phyloP scores from a whole-genome alignment of 1,284 basidiomycete species.

The Rhodotorula sp. region DNA sequence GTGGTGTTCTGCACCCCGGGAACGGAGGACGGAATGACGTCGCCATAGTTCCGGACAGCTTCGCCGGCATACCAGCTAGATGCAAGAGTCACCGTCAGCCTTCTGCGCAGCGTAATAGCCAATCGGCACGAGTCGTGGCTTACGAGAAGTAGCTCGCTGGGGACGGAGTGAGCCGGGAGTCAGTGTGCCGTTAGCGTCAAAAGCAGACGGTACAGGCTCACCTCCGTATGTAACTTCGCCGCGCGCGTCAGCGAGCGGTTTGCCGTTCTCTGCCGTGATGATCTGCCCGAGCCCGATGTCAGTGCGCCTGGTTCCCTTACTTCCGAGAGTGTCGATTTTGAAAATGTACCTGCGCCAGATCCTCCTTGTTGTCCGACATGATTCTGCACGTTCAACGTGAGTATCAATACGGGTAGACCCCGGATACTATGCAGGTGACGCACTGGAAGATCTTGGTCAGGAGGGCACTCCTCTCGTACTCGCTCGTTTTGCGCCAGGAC shows the following conservation, averaged over 20 bases:
- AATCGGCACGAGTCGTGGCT: neutral
- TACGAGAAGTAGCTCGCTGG: conserved; percentile 31
- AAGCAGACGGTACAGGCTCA: neutral
- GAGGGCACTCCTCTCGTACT: conserved; percentile 64
- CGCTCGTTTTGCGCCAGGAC: conserved; percentile 74
- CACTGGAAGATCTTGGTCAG: conserved; percentile 42
- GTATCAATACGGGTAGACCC: neutral
- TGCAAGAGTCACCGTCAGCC: no score
- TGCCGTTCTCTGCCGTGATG: conserved; percentile 82
- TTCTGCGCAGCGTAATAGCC: no score
- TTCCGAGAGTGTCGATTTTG: neutral
- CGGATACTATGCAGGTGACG: neutral
- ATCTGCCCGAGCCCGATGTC: conserved; percentile 14
- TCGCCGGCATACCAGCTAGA: conserved; percentile 66
- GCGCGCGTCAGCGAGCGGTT: conserved; percentile 75
- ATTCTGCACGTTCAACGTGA: conserved; percentile 15
- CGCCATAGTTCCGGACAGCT: conserved; percentile 67
- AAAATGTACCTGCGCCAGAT: conserved; percentile 60
- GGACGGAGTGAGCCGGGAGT: neutral
- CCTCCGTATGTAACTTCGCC: conserved; percentile 43
- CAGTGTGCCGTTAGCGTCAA: neutral
- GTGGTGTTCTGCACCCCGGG: conserved; percentile 76
- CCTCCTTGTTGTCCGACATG: conserved; percentile 58
- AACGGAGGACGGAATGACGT: conserved; percentile 77
- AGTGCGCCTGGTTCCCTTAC: neutral